phyloP scores from a whole-genome alignment of 116 monocot species.

The Trichopus zeylanicus region DNA sequence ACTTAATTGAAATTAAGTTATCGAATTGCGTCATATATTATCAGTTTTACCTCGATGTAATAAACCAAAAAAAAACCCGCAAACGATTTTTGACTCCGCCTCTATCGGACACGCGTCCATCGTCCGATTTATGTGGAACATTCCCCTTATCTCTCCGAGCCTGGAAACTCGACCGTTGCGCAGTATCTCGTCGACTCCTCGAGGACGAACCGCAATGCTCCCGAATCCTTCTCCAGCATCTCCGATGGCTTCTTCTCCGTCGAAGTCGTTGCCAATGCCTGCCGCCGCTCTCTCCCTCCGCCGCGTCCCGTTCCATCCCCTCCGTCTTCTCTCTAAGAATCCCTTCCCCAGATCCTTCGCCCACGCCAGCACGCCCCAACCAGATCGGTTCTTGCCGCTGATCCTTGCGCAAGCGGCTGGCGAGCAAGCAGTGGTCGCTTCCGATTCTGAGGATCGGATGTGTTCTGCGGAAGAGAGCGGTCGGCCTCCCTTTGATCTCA shows the following conservation, averaged over 20 bases:
- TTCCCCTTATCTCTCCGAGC: too few species aligned
- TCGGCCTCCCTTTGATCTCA: constrained; percentile 76
- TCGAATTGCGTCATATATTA: too few species aligned
- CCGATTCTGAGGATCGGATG: constrained; percentile 4
- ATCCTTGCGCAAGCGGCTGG: background rate
- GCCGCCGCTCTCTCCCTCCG: background rate
- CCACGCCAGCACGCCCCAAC: background rate
- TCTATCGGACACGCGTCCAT: too few species aligned
- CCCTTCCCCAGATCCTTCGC: background rate
- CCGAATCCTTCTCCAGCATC: background rate
- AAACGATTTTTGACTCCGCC: too few species aligned
- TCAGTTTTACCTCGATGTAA: too few species aligned
- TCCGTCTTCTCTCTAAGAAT: background rate
- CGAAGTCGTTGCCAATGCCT: background rate
- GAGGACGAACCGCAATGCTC: too few species aligned
- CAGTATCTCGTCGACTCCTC: too few species aligned
- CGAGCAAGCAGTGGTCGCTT: background rate
- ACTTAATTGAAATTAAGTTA: too few species aligned
- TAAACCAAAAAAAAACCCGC: too few species aligned
- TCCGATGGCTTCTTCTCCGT: background rate
- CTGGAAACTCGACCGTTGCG: too few species aligned
- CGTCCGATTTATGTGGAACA: too few species aligned
- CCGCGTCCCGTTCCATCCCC: background rate
- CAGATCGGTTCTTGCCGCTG: background rate
- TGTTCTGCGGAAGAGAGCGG: constrained; percentile 4